A percentile compares a stretch with the other conserved stretches of the same genome.
Evolutionary conservation across 2,329 filamentous ascomycete species (phyloP).

Genomic region (Trichoderma gracile): DNA sequence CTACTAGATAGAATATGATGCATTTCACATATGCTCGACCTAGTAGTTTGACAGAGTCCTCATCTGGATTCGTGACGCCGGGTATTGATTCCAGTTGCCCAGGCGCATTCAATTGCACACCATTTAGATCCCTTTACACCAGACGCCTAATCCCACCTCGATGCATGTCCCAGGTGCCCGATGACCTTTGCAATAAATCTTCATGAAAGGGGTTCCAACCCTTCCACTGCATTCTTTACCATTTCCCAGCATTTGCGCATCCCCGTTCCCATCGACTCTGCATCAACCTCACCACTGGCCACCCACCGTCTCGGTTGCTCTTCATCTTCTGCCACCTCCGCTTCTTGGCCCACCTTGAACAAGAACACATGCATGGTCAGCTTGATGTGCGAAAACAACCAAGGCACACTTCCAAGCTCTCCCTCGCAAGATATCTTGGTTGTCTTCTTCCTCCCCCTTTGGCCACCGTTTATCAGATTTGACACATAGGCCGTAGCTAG

Average conservation of each 20-base stretch:
- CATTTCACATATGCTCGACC: too few species aligned
- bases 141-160: too few species aligned
- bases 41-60: too few species aligned
- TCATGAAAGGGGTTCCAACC: neutral
- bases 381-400: constrained; percentile 59
- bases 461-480: constrained; percentile 30
- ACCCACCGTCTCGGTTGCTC: constrained; percentile 42
- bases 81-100: too few species aligned
- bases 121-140: too few species aligned
- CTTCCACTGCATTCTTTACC: constrained; percentile 33
- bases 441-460: neutral
- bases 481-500: constrained; percentile 42
- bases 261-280: constrained; percentile 58
- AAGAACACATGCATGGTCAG: constrained; percentile 59
- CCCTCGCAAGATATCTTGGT: constrained; percentile 36
- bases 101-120: too few species aligned
- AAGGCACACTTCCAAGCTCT: constrained; percentile 55
- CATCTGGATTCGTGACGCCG: too few species aligned
- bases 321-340: constrained; percentile 7
- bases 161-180: too few species aligned
- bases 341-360: constrained; percentile 42
- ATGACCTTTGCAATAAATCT: too few species aligned
- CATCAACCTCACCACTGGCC: constrained; percentile 46
- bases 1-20: too few species aligned
- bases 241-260: constrained; percentile 60